phyloP scores from a whole-genome alignment of 2,329 filamentous ascomycete species.

The Fusarium brevicatenulatum region DNA sequence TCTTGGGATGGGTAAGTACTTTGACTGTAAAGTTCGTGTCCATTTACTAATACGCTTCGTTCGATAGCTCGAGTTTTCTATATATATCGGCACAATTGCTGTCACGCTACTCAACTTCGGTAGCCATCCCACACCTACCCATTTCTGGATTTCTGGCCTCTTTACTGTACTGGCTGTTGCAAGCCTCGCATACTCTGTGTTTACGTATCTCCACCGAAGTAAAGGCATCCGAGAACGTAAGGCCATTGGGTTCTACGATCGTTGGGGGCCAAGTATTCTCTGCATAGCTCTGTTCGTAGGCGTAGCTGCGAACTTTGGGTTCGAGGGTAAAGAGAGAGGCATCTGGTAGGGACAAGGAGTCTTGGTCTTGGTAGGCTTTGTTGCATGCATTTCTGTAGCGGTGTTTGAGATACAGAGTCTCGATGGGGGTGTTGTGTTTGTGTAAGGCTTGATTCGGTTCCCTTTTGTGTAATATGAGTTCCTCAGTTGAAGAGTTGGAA shows the following conservation, averaged over 20 bases:
- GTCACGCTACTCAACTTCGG: constrained; percentile 87
- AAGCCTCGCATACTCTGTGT: constrained; percentile 83
- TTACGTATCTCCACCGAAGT: constrained; percentile 88
- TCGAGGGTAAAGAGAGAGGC: constrained; percentile 72
- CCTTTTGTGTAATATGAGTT: constrained; percentile 3
- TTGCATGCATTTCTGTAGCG: not conserved
- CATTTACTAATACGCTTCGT: constrained; percentile 1
- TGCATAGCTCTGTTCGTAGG: constrained; percentile 79
- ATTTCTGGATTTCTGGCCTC: constrained; percentile 75
- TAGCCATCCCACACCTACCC: constrained; percentile 62
- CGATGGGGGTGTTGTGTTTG: not conserved
- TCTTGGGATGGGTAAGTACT: constrained; percentile 83
- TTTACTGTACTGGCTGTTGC: constrained; percentile 86
- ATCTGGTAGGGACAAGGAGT: constrained; percentile 56
- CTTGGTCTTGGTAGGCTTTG: constrained; percentile 3
- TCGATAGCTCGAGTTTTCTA: constrained; percentile 87
- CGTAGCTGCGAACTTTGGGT: constrained; percentile 81
- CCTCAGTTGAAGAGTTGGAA: not conserved
- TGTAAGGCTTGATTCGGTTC: constrained; percentile 5
- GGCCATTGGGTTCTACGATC: constrained; percentile 92
- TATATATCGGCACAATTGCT: constrained; percentile 90
- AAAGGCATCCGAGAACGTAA: constrained; percentile 83
- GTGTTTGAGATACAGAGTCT: constrained; percentile 12
- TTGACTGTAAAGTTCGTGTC: not conserved
- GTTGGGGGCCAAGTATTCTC: constrained; percentile 82